phyloP scores from a whole-genome alignment of 148 eudicot genomes.

The Nyssa sinensis region DNA sequence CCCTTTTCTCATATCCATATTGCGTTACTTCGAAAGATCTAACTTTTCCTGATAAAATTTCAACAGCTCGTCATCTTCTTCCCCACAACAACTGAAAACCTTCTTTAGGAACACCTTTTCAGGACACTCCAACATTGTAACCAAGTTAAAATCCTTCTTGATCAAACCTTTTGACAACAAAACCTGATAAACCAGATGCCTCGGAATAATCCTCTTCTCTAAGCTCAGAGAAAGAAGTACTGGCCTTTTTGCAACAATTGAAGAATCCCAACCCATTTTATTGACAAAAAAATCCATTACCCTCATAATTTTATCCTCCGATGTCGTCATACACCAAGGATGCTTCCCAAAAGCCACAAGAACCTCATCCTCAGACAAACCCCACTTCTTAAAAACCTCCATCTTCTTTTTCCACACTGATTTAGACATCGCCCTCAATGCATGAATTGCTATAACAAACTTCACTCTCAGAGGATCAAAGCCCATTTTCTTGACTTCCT shows the following conservation, averaged over 20 bases:
- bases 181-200: constrained; percentile 20
- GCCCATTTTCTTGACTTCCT: constrained; percentile 27
- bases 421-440: constrained; percentile 4
- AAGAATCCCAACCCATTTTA: constrained; percentile 20
- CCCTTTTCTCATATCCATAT: not conserved
- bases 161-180: constrained; percentile 21
- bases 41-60: constrained; percentile 5
- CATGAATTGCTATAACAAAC: constrained; percentile 15
- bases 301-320: constrained; percentile 15
- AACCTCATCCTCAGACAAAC: constrained; percentile 24
- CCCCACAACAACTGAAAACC: not conserved
- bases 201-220: constrained; percentile 24
- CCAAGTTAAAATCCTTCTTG: not conserved
- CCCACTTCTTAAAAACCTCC: constrained; percentile 25
- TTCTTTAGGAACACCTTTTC: not conserved
- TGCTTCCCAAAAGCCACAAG: constrained; percentile 16
- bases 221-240: constrained; percentile 9
- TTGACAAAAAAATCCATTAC: constrained; percentile 24
- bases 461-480: constrained; percentile 1
- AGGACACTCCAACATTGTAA: not conserved
- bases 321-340: constrained; percentile 16
- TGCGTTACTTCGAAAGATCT: not conserved
- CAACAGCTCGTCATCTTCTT: constrained; percentile 20
- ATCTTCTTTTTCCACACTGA: constrained; percentile 15
- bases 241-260: constrained; percentile 11